phyloP scores from a whole-genome alignment of 2,329 filamentous ascomycete genomes.

The Periconia sp. region DNA sequence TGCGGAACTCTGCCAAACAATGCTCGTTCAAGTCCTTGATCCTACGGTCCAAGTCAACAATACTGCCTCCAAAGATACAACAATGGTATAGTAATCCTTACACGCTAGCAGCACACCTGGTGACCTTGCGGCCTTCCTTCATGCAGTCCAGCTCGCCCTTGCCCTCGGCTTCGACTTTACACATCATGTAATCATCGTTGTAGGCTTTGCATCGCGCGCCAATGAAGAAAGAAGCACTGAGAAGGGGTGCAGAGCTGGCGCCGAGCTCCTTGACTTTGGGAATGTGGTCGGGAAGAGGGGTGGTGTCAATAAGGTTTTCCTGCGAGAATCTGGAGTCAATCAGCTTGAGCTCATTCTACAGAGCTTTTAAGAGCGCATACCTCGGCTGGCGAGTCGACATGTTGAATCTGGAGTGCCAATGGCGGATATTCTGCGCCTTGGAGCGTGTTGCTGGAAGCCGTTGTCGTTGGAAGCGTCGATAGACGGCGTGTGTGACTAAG shows the following conservation, averaged over 20 bases:
- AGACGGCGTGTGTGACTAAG: not conserved
- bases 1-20: slow-evolving; percentile 87
- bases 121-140: slow-evolving; percentile 95
- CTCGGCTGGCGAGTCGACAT: slow-evolving; percentile 64
- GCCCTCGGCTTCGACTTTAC: slow-evolving; percentile 92
- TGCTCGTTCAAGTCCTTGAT: slow-evolving; percentile 94
- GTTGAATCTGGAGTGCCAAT: slow-evolving; percentile 46
- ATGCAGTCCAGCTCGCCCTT: slow-evolving; percentile 91
- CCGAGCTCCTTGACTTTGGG: slow-evolving; percentile 93
- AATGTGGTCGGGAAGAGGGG: slow-evolving; percentile 87
- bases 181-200: slow-evolving; percentile 99
- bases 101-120: slow-evolving; percentile 94
- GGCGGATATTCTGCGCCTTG: slow-evolving; percentile 35
- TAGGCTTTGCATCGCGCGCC: slow-evolving; percentile 90
- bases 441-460: slow-evolving; percentile 10
- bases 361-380: slow-evolving; percentile 43
- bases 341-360: slow-evolving; percentile 17
- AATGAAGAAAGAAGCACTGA: slow-evolving; percentile 95
- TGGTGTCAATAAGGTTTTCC: slow-evolving; percentile 90
- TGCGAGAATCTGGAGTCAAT: slow-evolving; percentile 78
- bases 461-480: not conserved
- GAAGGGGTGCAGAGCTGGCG: slow-evolving; percentile 85
- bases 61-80: not conserved
- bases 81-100: slow-evolving; percentile 48
- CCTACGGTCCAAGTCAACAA: slow-evolving; percentile 50